Conservation (phyloP, 805 yeast species). For the Ogataea pini region DNA sequence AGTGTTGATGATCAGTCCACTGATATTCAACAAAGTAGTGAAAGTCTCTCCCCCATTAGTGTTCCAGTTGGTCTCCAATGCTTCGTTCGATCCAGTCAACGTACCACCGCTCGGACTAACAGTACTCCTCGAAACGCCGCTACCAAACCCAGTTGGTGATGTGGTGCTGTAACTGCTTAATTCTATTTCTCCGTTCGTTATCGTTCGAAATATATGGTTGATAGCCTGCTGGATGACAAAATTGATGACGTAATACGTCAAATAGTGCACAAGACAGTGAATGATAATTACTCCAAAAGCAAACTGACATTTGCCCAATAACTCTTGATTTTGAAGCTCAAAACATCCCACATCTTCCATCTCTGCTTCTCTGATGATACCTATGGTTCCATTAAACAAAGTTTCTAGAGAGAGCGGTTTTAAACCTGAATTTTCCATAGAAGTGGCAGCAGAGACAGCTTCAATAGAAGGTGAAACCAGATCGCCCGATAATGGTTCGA, state of each 20-base stretch:
- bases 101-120: neutral
- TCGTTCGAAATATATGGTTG: slow-evolving; percentile 16
- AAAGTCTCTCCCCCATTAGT: slow-evolving; percentile 23
- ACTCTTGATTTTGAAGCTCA: slow-evolving; percentile 16
- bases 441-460: slow-evolving; percentile 3
- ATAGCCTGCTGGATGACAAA: slow-evolving; percentile 24
- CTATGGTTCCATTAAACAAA: slow-evolving; percentile 4
- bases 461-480: neutral
- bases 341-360: slow-evolving; percentile 6
- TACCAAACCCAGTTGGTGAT: slow-evolving; percentile 8
- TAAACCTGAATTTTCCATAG: slow-evolving; percentile 1
- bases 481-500: slow-evolving; percentile 1
- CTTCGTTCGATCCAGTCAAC: neutral
- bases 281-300: slow-evolving; percentile 18
- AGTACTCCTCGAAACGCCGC: slow-evolving; percentile 1
- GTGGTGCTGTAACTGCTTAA: slow-evolving; percentile 18
- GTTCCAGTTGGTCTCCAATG: slow-evolving; percentile 16
- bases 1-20: slow-evolving; percentile 24
- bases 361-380: slow-evolving; percentile 10
- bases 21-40: slow-evolving; percentile 17
- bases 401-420: slow-evolving; percentile 3
- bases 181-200: slow-evolving; percentile 19
- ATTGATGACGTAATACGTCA: slow-evolving; percentile 22
- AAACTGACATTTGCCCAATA: slow-evolving; percentile 21
- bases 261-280: slow-evolving; percentile 24